Evolutionary conservation across 2,329 filamentous ascomycete genomes (phyloP), one percentile per base, ranked within the genome.

Genomic region (Exophiala calicioides): DNA sequence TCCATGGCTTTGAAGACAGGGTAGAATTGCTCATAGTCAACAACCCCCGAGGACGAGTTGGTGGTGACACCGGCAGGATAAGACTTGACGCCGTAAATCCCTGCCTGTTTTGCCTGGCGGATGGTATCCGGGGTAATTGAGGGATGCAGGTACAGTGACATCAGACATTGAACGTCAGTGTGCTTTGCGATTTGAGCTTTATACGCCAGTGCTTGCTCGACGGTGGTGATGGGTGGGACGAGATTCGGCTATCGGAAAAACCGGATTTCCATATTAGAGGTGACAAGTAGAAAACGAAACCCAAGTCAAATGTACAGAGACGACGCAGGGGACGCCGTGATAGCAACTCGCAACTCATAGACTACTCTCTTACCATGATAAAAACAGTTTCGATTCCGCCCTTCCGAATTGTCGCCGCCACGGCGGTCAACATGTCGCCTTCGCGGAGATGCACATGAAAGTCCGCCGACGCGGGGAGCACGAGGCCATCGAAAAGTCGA

Each of bases 1-100:
- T 95, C 86, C 90, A 97, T 96, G 56, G 88, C 86, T n/a, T 77
- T 79, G 63, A 97, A 95, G 10, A 91, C 86, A 4, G 70, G 68
- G 47, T 72, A 73, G 57, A 72, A 71, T 12, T 63, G 56, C 6
- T 66, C 63, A 47, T 71, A 71, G 55, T 72, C 69, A 31, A 71
- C 60, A 2, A 75, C 71, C 3, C 72, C 72, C 6, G 68, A 65
- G 26, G 74, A 73, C 3, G 78, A 82, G 61, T 84, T 81, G 40
- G 77, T 80, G 3, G 77, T 80, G 27, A 79, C 76, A 41, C 71
- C 71, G n/a, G 66, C 60, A 19, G 62, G 60, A 44, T 68, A 66
- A 45, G 64, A 62, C 58, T 66, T 66, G 52, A 82, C 80, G 58
- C 90, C 89, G 35, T 82, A 77, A 18, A 72, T 73, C 5, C 88